A percentile compares a stretch with the other conserved stretches of the same genome.
Evolutionary conservation across 768 basidiomycete species (phyloP).

Genomic region (Tylopilus cervinicoccineus): DNA sequence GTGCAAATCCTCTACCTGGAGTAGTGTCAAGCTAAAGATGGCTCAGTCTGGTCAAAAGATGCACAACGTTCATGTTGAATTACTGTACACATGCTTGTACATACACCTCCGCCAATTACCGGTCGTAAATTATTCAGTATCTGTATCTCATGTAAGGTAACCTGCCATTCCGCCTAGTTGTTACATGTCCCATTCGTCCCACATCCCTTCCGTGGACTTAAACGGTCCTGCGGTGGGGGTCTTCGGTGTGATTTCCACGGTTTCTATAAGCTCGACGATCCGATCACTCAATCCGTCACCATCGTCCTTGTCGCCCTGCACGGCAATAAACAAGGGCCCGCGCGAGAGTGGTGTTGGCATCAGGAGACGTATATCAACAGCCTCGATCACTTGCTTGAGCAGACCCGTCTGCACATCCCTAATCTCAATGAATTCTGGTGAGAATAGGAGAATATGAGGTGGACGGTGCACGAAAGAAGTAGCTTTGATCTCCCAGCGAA

Average conservation of each 20-base stretch:
- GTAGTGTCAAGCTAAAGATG: neutral
- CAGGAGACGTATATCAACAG: constrained; percentile 61
- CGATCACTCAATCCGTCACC: constrained; percentile 54
- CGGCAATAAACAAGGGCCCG: constrained; percentile 56
- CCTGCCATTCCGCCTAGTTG: neutral
- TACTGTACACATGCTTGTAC: constrained; percentile 8
- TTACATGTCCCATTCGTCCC: constrained; percentile 79
- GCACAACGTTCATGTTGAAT: neutral
- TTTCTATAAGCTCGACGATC: constrained; percentile 67
- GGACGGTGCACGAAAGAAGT: constrained; percentile 57
- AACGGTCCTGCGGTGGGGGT: constrained; percentile 22
- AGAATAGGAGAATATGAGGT: constrained; percentile 68
- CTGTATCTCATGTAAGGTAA: neutral
- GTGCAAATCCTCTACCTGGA: neutral
- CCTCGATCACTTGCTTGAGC: constrained; percentile 84
- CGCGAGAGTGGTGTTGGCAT: constrained; percentile 34
- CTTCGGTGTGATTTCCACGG: constrained; percentile 49
- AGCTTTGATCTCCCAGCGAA: constrained; percentile 78
- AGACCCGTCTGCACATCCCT: constrained; percentile 59
- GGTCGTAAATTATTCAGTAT: constrained; percentile 14
- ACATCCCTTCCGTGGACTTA: constrained; percentile 30
- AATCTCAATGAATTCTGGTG: constrained; percentile 71
- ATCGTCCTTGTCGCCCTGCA: constrained; percentile 59
- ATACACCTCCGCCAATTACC: constrained; percentile 13
- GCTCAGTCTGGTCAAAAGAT: neutral